Evolutionary conservation across 164 flowering plant species (phyloP).

Genomic region (Taxillus chinensis): DNA sequence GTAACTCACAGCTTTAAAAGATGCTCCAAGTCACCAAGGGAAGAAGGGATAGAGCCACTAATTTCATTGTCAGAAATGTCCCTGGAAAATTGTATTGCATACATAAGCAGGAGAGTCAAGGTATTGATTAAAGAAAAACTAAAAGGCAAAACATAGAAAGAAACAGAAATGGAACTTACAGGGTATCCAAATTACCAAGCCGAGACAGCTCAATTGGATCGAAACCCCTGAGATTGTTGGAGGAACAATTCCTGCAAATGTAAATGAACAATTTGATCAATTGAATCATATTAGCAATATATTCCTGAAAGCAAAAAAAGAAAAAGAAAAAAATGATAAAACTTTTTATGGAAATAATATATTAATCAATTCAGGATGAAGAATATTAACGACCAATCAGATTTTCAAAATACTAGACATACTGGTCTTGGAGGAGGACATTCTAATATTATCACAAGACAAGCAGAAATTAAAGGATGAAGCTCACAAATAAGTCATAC

Average conservation of each 20-base stretch:
- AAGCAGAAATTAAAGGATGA: neutral
- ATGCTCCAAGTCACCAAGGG: slow-evolving; percentile 93
- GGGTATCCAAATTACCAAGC: slow-evolving; percentile 78
- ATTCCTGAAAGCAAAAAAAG: neutral
- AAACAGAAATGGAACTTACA: slow-evolving; percentile 42
- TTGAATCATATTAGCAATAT: neutral
- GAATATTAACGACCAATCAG: too few species aligned
- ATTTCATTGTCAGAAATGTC: slow-evolving; percentile 74
- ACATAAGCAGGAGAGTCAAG: neutral
- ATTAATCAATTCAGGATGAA: neutral
- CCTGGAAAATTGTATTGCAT: slow-evolving; percentile 23
- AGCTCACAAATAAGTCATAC: slow-evolving; percentile 80
- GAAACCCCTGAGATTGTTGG: slow-evolving; percentile 48
- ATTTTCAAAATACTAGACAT: too few species aligned
- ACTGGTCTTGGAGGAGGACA: too few species aligned
- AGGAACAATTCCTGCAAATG: slow-evolving; percentile 65
- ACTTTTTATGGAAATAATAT: too few species aligned
- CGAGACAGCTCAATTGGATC: slow-evolving; percentile 87
- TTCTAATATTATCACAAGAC: neutral
- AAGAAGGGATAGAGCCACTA: slow-evolving; percentile 65
- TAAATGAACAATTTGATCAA: neutral
- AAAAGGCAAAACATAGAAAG: neutral
- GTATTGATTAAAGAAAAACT: neutral
- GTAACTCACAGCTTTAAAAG: slow-evolving; percentile 76
- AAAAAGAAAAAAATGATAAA: neutral